Evolutionary conservation across 1,284 basidiomycete species (phyloP).

Genomic region (Cryptococcus sp.): DNA sequence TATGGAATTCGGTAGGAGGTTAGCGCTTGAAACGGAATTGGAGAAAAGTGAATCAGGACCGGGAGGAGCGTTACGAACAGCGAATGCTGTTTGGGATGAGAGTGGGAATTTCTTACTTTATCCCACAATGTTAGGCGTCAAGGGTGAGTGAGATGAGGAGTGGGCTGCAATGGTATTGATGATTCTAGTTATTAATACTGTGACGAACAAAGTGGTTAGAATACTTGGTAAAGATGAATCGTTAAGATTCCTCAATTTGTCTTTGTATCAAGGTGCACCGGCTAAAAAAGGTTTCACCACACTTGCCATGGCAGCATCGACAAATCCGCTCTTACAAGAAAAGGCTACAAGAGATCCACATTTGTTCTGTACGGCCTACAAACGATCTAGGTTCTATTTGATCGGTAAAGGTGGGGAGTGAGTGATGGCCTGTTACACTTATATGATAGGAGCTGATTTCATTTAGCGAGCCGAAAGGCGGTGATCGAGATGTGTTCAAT

Average conservation of each 20-base stretch:
- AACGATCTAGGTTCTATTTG: conserved; percentile 92
- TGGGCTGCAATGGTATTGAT: not conserved
- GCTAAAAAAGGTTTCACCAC: conserved; percentile 80
- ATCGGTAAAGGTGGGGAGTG: conserved; percentile 90
- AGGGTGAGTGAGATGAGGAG: conserved; percentile 57
- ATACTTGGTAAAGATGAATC: conserved; percentile 93
- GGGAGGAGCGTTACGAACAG: conserved; percentile 55
- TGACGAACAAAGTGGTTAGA: conserved; percentile 87
- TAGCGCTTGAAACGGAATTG: conserved; percentile 87
- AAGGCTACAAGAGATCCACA: conserved; percentile 82
- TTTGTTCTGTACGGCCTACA: conserved; percentile 87
- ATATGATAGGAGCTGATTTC: conserved; percentile 1
- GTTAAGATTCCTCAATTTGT: conserved; percentile 81
- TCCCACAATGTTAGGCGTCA: conserved; percentile 88
- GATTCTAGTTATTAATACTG: conserved; percentile 77
- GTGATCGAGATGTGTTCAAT: conserved; percentile 96
- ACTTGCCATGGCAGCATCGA: conserved; percentile 86
- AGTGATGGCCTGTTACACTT: conserved; percentile 24
- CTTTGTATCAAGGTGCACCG: conserved; percentile 88
- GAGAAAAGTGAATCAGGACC: conserved; percentile 52
- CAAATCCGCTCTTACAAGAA: conserved; percentile 87
- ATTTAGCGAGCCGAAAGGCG: conserved; percentile 71
- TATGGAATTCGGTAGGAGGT: conserved; percentile 97
- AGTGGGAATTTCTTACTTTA: conserved; percentile 91
- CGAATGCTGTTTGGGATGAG: conserved; percentile 93